Base-by-base conservation (phyloP, 192 early-diverging fungal genomes). In the Backusella liffmaniae region DNA sequence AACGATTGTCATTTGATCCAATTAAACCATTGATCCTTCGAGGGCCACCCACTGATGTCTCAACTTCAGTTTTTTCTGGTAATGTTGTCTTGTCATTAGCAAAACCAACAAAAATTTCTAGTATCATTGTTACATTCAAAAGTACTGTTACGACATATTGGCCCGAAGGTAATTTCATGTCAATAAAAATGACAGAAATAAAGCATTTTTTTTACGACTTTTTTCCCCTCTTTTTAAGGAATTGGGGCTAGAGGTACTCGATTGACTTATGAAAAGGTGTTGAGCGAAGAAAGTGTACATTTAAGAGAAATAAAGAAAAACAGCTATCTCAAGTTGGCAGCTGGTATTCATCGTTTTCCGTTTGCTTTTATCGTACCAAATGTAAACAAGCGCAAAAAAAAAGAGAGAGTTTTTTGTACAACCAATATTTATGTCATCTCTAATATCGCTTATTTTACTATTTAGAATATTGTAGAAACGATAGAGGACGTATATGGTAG, bases 311-410 rank as follows among this genome's bases (percentile, higher is more conserved):
- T 53, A 12, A 74, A 68, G 9, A 73, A 73, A 39, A 51, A 73
- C n/a, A 35, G 53, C 0, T 26, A 21, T 49, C 44, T 73, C 5
- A 59, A 36, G 18, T 29, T 79, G 9, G 16, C 72, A n/a, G 35
- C 66, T 5, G 77, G 77, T 49, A 67, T 51, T 7, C 77, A 79
- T 68, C 72, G 73, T 18, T 79, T 73, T 29, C 67, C 77, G 4
- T 79, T 79, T 65, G 51, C 77, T 35, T 79, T 79, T 79, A 56
- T 70, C 8, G 39, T 79, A 21, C 72, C 77, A 21, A 79, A 79
- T 74, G 77, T 79, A 74, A 73, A n/a, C 36, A 37, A 37, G 1
- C 30, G 30, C 30, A 32, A 9, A 7, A 72, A 49, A 16, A 49
- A 29, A 37, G 30, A 18, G 13, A 49, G 36, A 1, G 9, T 37